A percentile compares a stretch with the other conserved stretches of the same genome.
Evolutionary conservation across 2,329 filamentous ascomycete genomes (phyloP).

Genomic region (Davidsoniella neocaledoniae): DNA sequence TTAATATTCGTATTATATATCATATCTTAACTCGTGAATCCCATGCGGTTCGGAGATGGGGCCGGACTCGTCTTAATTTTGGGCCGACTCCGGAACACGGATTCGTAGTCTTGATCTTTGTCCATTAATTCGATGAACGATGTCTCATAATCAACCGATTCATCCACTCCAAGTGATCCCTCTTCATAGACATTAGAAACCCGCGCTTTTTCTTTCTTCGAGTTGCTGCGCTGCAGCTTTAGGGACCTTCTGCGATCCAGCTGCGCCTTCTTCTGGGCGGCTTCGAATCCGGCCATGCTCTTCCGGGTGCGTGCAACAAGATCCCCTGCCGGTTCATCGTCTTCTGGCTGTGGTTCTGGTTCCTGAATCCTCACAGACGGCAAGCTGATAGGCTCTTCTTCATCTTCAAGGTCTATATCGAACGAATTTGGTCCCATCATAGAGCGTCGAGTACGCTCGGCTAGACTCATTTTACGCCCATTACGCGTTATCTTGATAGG

Average conservation of each 20-base stretch:
- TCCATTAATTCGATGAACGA: slow-evolving; percentile 52
- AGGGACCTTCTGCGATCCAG: slow-evolving; percentile 35
- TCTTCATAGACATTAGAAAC: slow-evolving; percentile 27
- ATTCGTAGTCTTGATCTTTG: slow-evolving; percentile 56
- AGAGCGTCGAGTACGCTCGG: slow-evolving; percentile 66
- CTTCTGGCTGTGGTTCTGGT: slow-evolving; percentile 10
- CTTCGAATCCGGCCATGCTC: slow-evolving; percentile 46
- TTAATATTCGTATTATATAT: neutral
- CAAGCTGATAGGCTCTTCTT: slow-evolving; percentile 18
- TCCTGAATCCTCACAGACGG: slow-evolving; percentile 12
- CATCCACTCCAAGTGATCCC: slow-evolving; percentile 15
- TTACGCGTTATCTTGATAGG: slow-evolving; percentile 32
- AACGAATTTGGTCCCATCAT: slow-evolving; percentile 45
- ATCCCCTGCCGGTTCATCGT: slow-evolving; percentile 25
- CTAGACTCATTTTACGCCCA: slow-evolving; percentile 44
- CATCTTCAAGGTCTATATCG: slow-evolving; percentile 16
- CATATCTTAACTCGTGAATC: slow-evolving; percentile 5
- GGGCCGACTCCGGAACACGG: slow-evolving; percentile 71
- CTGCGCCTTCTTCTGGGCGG: slow-evolving; percentile 42
- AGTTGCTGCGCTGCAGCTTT: slow-evolving; percentile 3
- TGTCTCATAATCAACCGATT: slow-evolving; percentile 18
- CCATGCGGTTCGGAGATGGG: slow-evolving; percentile 25
- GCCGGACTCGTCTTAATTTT: slow-evolving; percentile 62
- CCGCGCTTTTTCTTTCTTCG: slow-evolving; percentile 23
- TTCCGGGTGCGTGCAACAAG: slow-evolving; percentile 40